Conservation (phyloP, 2,329 filamentous ascomycete genomes). For the Thyridium curvatum region DNA sequence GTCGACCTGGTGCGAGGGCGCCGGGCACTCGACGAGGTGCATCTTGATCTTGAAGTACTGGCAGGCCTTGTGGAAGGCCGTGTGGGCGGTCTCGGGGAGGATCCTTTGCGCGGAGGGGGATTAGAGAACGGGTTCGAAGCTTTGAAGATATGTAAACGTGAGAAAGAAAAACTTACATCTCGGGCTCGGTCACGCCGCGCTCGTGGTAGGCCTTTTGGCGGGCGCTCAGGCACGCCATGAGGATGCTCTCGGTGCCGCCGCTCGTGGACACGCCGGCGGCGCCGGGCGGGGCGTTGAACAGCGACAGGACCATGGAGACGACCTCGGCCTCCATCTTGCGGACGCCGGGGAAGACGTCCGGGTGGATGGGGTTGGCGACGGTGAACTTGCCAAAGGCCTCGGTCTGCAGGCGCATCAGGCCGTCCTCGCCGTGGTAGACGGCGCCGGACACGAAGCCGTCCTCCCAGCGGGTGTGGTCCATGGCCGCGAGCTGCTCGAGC, state of each 20-base stretch:
- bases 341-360: conserved; percentile 95
- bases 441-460: conserved; percentile 91
- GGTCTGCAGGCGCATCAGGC: conserved; percentile 76
- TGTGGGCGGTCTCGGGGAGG: conserved; percentile 88
- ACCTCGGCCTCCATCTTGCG: conserved; percentile 99
- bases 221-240: conserved; percentile 89
- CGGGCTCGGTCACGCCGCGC: conserved; percentile 82
- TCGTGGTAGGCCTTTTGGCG: conserved; percentile 84
- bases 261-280: conserved; percentile 85
- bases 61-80: conserved; percentile 91
- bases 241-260: conserved; percentile 91
- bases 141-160: not conserved
- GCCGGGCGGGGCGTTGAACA: conserved; percentile 85
- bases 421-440: conserved; percentile 89
- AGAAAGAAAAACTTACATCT: conserved; percentile 62
- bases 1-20: conserved; percentile 79
- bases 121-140: not conserved
- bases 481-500: conserved; percentile 68
- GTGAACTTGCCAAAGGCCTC: conserved; percentile 93
- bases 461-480: conserved; percentile 97
- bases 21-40: conserved; percentile 81
- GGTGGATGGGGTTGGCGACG: conserved; percentile 93
- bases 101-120: conserved; percentile 57
- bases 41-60: conserved; percentile 97
- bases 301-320: conserved; percentile 84